These are phyloP conservation scores for Debaryomyces castellii DNA, from an alignment of 805 yeast genomes.

Conservation along the genomic window DNA sequence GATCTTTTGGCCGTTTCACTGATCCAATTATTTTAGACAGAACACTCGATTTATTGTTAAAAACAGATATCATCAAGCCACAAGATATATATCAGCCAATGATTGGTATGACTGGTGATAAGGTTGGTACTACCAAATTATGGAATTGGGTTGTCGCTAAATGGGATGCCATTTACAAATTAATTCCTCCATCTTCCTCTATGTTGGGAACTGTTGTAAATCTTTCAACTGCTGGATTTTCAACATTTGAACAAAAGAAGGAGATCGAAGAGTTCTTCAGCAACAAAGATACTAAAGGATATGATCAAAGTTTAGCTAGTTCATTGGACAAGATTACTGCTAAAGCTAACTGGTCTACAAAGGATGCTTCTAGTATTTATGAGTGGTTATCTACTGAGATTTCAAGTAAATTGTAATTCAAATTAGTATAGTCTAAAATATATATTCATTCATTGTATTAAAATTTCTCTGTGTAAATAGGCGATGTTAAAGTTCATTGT, in stretches of 20 bases:
- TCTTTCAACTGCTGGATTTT: slow-evolving; percentile 59
- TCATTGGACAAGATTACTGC: slow-evolving; percentile 59
- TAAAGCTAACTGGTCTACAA: slow-evolving; percentile 56
- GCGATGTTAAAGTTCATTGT: slow-evolving; percentile 41
- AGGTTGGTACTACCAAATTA: slow-evolving; percentile 62
- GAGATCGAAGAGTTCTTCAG: slow-evolving; percentile 52
- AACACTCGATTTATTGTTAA: slow-evolving; percentile 55
- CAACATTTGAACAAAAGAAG: slow-evolving; percentile 52
- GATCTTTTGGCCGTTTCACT: slow-evolving; percentile 64
- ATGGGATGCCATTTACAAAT: slow-evolving; percentile 67
- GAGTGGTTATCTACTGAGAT: slow-evolving; percentile 47
- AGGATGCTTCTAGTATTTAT: slow-evolving; percentile 49
- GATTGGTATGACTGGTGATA: slow-evolving; percentile 65
- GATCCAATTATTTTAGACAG: slow-evolving; percentile 51
- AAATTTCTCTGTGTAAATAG: slow-evolving; percentile 26
- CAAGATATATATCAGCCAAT: slow-evolving; percentile 81
- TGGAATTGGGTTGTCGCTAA: slow-evolving; percentile 74
- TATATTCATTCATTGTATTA: background rate
- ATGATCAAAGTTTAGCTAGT: slow-evolving; percentile 63
- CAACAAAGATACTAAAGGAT: slow-evolving; percentile 59
- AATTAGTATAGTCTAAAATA: background rate
- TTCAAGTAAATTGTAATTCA: background rate
- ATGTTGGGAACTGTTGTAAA: slow-evolving; percentile 77
- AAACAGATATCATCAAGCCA: slow-evolving; percentile 53
- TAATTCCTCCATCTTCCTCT: slow-evolving; percentile 77